These are phyloP conservation scores for Rhodotorula sp. DNA, from an alignment of 1,284 basidiomycete species.

Conservation along the genomic window DNA sequence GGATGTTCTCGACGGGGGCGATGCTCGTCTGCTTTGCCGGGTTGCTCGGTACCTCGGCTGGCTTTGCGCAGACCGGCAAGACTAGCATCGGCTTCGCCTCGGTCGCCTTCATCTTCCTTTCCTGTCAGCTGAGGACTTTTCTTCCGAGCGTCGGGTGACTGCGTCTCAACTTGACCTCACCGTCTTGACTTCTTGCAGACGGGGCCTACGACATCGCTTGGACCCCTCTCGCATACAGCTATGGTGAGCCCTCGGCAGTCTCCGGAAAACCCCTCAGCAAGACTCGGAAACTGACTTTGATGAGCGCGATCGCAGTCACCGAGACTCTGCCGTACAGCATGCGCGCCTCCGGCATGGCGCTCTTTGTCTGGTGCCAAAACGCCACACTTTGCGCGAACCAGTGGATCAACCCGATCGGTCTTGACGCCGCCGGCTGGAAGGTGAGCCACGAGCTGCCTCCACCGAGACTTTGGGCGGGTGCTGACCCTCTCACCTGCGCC, in stretches of 20 bases:
- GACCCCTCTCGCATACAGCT: conserved; percentile 67
- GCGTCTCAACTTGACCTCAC: background rate
- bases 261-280: background rate
- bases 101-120: conserved; percentile 74
- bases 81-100: conserved; percentile 58
- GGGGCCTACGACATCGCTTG: conserved; percentile 49
- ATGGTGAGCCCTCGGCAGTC: conserved; percentile 46
- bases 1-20: conserved; percentile 61
- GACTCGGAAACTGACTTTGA: background rate
- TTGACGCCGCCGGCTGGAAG: conserved; percentile 46
- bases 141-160: background rate
- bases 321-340: conserved; percentile 15
- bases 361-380: conserved; percentile 61
- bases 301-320: background rate
- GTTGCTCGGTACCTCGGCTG: conserved; percentile 56
- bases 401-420: conserved; percentile 73
- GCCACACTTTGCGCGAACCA: conserved; percentile 72
- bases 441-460: background rate
- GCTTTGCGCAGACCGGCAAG: conserved; percentile 51
- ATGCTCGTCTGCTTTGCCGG: conserved; percentile 69
- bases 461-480: background rate
- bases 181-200: conserved; percentile 49
- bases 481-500: background rate
- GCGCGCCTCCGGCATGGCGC: conserved; percentile 67
- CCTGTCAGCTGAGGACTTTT: conserved; percentile 50